phyloP scores from a whole-genome alignment of 208 protist genomes.

The Trichomonas vaginalis region DNA sequence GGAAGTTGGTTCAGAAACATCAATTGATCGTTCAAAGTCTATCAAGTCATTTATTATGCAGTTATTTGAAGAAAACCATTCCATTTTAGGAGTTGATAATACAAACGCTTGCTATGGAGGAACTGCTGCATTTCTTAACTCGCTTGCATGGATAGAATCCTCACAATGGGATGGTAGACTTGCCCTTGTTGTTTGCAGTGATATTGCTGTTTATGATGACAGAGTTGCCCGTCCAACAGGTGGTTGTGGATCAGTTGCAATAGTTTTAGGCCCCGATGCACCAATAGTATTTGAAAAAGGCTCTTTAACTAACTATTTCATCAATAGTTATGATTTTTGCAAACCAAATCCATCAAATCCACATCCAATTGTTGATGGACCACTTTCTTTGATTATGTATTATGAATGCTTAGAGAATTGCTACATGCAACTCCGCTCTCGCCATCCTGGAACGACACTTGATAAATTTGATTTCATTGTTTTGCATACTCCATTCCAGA shows the following conservation, averaged over 20 bases:
- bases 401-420: slow-evolving; percentile 57
- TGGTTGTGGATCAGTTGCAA: slow-evolving; percentile 55
- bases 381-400: slow-evolving; percentile 59
- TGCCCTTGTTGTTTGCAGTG: slow-evolving; percentile 58
- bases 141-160: slow-evolving; percentile 56
- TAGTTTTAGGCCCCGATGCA: slow-evolving; percentile 61
- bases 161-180: slow-evolving; percentile 56
- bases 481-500: slow-evolving; percentile 16
- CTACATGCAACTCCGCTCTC: slow-evolving; percentile 25
- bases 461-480: neutral
- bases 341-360: slow-evolving; percentile 57
- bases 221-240: slow-evolving; percentile 54
- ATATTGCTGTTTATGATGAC: slow-evolving; percentile 65
- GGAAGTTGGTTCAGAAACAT: slow-evolving; percentile 68
- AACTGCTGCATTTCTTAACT: slow-evolving; percentile 62
- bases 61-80: slow-evolving; percentile 43
- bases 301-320: slow-evolving; percentile 14
- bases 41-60: slow-evolving; percentile 63
- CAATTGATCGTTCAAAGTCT: slow-evolving; percentile 65
- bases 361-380: slow-evolving; percentile 59
- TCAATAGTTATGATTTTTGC: slow-evolving; percentile 68
- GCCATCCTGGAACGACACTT: neutral
- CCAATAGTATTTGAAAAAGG: slow-evolving; percentile 47
- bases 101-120: slow-evolving; percentile 73
- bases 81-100: slow-evolving; percentile 50